A percentile compares a stretch with the other conserved stretches of the same genome.
Conservation (phyloP, 495 filamentous ascomycete species). For the Niebla homalea region DNA sequence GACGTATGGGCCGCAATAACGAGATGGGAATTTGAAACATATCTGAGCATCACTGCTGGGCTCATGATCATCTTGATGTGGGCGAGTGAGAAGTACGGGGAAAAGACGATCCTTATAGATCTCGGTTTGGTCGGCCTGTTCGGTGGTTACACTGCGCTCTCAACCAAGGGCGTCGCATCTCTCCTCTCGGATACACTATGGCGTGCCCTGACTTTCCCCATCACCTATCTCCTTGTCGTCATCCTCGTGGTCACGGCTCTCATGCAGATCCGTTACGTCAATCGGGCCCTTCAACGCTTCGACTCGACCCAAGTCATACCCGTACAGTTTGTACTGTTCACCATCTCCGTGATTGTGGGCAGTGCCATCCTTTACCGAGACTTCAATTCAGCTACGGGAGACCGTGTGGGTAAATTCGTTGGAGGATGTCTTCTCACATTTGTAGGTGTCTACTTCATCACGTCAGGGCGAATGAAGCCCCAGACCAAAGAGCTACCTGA, state of each 20-base stretch:
- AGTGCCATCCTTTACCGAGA: conserved; percentile 87
- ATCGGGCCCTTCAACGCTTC: conserved; percentile 86
- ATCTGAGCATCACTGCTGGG: conserved; percentile 59
- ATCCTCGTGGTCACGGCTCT: conserved; percentile 72
- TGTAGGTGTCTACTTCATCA: conserved; percentile 87
- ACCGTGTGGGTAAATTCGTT: conserved; percentile 67
- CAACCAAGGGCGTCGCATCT: conserved; percentile 92
- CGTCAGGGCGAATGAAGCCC: conserved; percentile 40
- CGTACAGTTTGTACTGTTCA: conserved; percentile 93
- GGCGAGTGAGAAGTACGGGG: conserved; percentile 69
- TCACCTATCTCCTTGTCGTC: conserved; percentile 71
- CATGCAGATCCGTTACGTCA: conserved; percentile 92
- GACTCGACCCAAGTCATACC: conserved; percentile 96
- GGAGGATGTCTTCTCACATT: conserved; percentile 86
- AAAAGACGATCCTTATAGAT: conserved; percentile 79
- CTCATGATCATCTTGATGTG: conserved; percentile 67
- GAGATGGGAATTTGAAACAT: conserved; percentile 80
- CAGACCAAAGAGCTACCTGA: conserved; percentile 34
- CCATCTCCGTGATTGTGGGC: conserved; percentile 85
- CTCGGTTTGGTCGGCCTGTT: conserved; percentile 57
- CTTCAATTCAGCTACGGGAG: conserved; percentile 63
- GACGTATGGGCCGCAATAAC: conserved; percentile 85
- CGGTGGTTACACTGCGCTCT: conserved; percentile 90
- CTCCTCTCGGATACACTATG: conserved; percentile 81
- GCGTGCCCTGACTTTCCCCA: conserved; percentile 74